Evolutionary conservation across 768 basidiomycete species (phyloP).

Genomic region (Tulasnella sp.): DNA sequence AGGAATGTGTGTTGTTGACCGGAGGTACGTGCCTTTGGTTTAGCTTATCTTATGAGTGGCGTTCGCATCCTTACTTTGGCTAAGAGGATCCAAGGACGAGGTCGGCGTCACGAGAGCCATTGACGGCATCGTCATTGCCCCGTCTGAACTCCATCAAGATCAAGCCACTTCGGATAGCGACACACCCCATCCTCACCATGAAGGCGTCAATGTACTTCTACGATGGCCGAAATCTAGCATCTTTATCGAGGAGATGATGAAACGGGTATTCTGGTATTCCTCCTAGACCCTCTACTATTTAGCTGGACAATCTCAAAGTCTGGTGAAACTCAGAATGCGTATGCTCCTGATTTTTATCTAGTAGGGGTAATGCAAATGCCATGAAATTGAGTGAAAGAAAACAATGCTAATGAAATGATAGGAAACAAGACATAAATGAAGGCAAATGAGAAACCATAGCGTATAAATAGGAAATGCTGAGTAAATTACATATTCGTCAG

Average conservation of each 20-base stretch:
- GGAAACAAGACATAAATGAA: too few relatives aligned
- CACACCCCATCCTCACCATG: constrained; percentile 1
- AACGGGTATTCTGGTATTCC: constrained; percentile 11
- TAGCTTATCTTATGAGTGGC: background rate
- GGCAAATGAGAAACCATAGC: too few relatives aligned
- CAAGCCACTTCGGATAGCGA: background rate
- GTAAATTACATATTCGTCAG: too few relatives aligned
- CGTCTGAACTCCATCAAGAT: background rate
- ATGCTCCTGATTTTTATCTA: too few relatives aligned
- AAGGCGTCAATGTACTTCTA: constrained; percentile 7
- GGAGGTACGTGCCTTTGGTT: constrained; percentile 13
- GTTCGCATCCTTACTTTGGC: background rate
- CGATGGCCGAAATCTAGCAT: constrained; percentile 7
- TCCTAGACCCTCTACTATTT: too few relatives aligned
- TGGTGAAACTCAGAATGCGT: too few relatives aligned
- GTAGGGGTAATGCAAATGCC: too few relatives aligned
- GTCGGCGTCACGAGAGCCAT: constrained; percentile 8
- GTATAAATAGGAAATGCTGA: too few relatives aligned
- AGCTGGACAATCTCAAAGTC: too few relatives aligned
- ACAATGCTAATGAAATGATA: too few relatives aligned
- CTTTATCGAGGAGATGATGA: constrained; percentile 12
- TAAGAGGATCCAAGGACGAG: constrained; percentile 12
- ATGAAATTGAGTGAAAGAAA: too few relatives aligned
- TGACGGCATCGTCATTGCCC: constrained; percentile 10
- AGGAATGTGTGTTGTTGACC: constrained; percentile 22